Evolutionary conservation across 805 yeast genomes (phyloP).

Genomic region (Metschnikowia matae): DNA sequence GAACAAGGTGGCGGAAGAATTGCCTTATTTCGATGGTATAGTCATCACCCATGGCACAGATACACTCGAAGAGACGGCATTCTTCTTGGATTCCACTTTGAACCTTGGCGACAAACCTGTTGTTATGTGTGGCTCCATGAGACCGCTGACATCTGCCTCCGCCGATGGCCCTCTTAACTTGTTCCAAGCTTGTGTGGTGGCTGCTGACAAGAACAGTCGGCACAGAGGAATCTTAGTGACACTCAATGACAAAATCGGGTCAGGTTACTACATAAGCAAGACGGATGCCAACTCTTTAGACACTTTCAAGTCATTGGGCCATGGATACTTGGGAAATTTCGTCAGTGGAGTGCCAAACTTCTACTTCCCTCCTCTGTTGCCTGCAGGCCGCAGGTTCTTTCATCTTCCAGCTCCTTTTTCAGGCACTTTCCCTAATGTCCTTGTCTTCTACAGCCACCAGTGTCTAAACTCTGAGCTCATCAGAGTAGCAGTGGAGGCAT

Average conservation of each 20-base stretch:
- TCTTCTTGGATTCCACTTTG: constrained; percentile 52
- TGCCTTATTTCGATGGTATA: constrained; percentile 49
- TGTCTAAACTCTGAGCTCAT: constrained; percentile 50
- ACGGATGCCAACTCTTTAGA: constrained; percentile 68
- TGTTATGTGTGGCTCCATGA: constrained; percentile 70
- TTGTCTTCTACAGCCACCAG: constrained; percentile 60
- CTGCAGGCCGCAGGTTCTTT: constrained; percentile 41
- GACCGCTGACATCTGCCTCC: constrained; percentile 66
- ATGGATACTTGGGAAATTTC: constrained; percentile 67
- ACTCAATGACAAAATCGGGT: constrained; percentile 62
- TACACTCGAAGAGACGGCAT: constrained; percentile 64
- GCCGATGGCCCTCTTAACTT: constrained; percentile 73
- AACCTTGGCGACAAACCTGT: constrained; percentile 44
- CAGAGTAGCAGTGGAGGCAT: constrained; percentile 41
- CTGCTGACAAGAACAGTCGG: constrained; percentile 46
- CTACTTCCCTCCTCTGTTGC: constrained; percentile 59
- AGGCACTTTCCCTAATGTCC: constrained; percentile 38
- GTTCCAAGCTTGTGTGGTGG: constrained; percentile 65
- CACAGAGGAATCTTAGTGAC: constrained; percentile 63
- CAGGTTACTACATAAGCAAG: constrained; percentile 68
- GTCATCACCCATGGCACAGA: constrained; percentile 74
- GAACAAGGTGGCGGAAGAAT: constrained; percentile 41
- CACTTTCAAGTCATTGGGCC: constrained; percentile 63
- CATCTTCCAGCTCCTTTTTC: constrained; percentile 20
- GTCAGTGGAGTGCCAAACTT: constrained; percentile 63